Conservation (phyloP, 2,329 filamentous ascomycete species). For the Epicoccum sorghinum region DNA sequence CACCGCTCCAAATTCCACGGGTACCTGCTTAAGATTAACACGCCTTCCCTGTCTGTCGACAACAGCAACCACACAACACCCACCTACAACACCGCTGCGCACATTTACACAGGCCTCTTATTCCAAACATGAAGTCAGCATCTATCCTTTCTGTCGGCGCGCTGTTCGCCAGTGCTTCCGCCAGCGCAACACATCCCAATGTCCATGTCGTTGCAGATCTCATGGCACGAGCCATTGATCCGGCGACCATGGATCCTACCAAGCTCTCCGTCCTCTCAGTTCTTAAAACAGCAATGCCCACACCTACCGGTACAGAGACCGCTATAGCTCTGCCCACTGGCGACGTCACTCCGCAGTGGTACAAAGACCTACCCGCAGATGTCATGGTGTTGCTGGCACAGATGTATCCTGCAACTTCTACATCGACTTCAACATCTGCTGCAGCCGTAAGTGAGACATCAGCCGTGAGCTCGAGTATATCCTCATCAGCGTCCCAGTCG, state of each 20-base stretch:
- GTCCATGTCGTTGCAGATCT: conserved; percentile 3
- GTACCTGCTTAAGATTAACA: neutral
- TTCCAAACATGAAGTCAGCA: conserved; percentile 7
- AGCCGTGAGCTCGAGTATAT: neutral
- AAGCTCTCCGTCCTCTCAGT: conserved; percentile 17
- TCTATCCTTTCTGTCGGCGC: neutral
- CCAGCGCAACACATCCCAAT: neutral
- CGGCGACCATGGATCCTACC: conserved; percentile 12
- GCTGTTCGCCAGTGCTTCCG: neutral
- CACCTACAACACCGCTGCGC: neutral
- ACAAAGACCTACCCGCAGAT: conserved; percentile 13
- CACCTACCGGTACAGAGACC: conserved; percentile 3
- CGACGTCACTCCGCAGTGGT: conserved; percentile 11
- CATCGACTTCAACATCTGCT: neutral
- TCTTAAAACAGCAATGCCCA: conserved; percentile 14
- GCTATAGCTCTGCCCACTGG: conserved; percentile 4
- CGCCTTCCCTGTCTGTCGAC: conserved; percentile 8
- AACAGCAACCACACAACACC: neutral
- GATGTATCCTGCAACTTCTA: conserved; percentile 11
- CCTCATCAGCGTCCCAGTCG: neutral
- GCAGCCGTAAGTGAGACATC: neutral
- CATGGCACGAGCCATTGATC: conserved; percentile 9
- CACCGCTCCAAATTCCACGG: conserved; percentile 1
- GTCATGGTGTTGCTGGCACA: conserved; percentile 14
- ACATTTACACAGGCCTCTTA: neutral